Percentiles rank a stretch among this genome's conserved stretches.
phyloP scores from a whole-genome alignment of 148 eudicot genomes.

The Vaccinium vitisidaea region DNA sequence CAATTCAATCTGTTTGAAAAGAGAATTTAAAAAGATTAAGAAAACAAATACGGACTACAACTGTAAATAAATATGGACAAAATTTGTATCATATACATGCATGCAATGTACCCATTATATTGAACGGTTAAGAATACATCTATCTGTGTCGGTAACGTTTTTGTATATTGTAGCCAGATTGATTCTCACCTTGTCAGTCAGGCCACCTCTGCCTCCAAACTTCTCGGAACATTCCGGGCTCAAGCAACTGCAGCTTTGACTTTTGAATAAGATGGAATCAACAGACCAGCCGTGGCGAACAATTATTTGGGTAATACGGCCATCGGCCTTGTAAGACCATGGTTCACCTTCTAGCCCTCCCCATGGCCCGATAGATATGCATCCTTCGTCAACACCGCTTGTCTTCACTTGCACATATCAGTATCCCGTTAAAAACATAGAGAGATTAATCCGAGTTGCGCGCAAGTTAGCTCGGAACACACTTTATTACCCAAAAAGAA shows the following conservation, averaged over 20 bases:
- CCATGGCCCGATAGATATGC: constrained; percentile 1
- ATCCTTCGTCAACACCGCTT: neutral
- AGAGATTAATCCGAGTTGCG: no score
- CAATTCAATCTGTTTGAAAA: no score
- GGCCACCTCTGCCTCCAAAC: neutral
- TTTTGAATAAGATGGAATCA: neutral
- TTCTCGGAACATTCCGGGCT: neutral
- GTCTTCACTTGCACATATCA: neutral
- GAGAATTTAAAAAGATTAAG: no score
- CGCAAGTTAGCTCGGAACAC: no score
- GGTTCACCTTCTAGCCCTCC: neutral
- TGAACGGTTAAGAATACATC: no score
- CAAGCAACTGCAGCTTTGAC: neutral
- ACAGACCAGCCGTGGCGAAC: neutral
- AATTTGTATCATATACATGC: no score
- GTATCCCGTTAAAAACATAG: neutral
- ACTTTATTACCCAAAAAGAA: no score
- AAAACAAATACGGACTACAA: no score
- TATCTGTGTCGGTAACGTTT: no score
- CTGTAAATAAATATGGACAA: no score
- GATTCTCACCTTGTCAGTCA: neutral
- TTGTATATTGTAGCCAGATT: no score
- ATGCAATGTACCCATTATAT: no score
- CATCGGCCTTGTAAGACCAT: neutral
- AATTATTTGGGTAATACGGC: neutral